Base-by-base conservation (phyloP, 2,329 filamentous ascomycete genomes). In the Fusarium mangiferae region DNA sequence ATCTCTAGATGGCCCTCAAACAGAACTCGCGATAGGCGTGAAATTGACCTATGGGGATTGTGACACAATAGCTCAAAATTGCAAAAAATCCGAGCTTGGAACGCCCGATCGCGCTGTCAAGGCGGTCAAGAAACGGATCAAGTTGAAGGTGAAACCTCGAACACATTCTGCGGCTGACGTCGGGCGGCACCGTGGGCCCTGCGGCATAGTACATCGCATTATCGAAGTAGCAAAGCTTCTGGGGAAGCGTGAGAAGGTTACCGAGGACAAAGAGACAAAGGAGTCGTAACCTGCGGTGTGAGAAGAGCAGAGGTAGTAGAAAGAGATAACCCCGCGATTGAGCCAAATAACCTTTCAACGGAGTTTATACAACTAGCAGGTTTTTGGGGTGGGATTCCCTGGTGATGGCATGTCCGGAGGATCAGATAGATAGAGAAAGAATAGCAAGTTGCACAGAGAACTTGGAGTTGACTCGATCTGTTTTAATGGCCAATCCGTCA, bases 401-500 rank as follows among this genome's bases (percentile, higher is more conserved):
- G 48, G 56, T 44, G 49, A 46, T 54, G 66, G 52, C 58, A 70
- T 69, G 70, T 58, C 65, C 45, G 55, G 68, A 42, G 45, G 30
- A 71, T 67, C 39, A 67, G 45, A 63, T 59, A 35, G 58, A 54
- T 61, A 56, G 48, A 68, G 48, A 38, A 66, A 57, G 56, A 44
- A 70, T 62, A 63, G 42, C 35, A 18, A 12, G 22, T 28, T 28
- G 30, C 33, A 42, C 28, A 54, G 22, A 30, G n/a, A 58, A 22
- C 17, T 15, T 44, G 22, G 10, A 44, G 38, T 57, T 44, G 24
- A 28, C 38, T 36, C 14, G 14, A 26, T 28, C 15, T 20, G 18
- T 57, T 35, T 42, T 22, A 11, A 20, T n/a, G 55, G 24, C 11
- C 15, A 51, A 59, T 24, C 28, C 15, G 12, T 61, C 35, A 46